Percentiles rank a stretch among this genome's conserved stretches.
Evolutionary conservation across 2,329 filamentous ascomycete genomes (phyloP).

Genomic region (Drechslerella coelobrocha): DNA sequence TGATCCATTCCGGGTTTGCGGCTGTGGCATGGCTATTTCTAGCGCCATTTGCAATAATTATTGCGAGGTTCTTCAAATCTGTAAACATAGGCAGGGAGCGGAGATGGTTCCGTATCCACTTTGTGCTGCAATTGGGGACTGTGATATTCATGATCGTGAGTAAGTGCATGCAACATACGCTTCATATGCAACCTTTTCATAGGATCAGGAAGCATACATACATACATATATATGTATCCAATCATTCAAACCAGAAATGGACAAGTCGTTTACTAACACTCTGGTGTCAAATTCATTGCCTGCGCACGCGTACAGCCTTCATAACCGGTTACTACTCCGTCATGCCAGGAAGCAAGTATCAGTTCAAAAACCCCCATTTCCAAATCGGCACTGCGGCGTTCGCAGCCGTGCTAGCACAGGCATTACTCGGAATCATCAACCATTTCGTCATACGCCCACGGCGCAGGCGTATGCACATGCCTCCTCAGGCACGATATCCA

Average conservation of each 20-base stretch:
- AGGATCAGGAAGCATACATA: not conserved
- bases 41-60: constrained; percentile 30
- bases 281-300: no score
- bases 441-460: constrained; percentile 36
- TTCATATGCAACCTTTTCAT: no score
- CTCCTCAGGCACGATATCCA: constrained; percentile 17
- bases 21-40: constrained; percentile 35
- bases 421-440: constrained; percentile 29
- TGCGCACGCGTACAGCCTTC: constrained; percentile 19
- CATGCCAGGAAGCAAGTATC: constrained; percentile 32
- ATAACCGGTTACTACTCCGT: constrained; percentile 40
- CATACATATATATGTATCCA: not conserved
- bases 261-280: not conserved
- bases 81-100: constrained; percentile 21
- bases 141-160: constrained; percentile 33
- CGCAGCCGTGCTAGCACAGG: constrained; percentile 30
- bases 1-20: constrained; percentile 28
- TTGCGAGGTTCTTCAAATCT: constrained; percentile 42
- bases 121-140: constrained; percentile 27
- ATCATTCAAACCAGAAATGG: not conserved
- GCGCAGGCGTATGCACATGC: not conserved
- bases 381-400: constrained; percentile 38
- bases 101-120: constrained; percentile 45
- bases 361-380: constrained; percentile 44
- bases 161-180: constrained; percentile 22